These are phyloP conservation scores for Fomitiporia mediterranea DNA, from an alignment of 1,284 basidiomycete genomes.

Conservation along the genomic window DNA sequence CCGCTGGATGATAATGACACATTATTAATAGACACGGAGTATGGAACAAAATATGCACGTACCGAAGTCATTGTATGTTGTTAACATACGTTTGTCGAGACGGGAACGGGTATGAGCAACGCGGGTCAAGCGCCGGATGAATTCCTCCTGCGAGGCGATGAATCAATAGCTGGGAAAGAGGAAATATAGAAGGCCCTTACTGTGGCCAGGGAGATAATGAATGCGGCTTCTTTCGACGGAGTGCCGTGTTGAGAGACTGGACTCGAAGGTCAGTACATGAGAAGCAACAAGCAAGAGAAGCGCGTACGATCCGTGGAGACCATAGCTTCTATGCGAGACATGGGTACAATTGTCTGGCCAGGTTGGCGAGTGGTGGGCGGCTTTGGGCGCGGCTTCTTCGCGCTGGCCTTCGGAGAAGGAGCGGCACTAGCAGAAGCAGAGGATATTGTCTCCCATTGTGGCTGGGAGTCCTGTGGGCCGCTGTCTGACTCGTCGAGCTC, in stretches of 20 bases:
- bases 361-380: constrained; percentile 44
- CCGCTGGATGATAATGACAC: constrained; percentile 38
- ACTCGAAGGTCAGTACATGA: constrained; percentile 24
- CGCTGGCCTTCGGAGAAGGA: constrained; percentile 4
- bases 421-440: background rate
- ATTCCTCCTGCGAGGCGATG: constrained; percentile 56
- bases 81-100: constrained; percentile 43
- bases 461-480: background rate
- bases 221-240: constrained; percentile 70
- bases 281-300: background rate
- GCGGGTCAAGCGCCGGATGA: constrained; percentile 61
- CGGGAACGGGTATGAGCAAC: constrained; percentile 55
- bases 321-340: constrained; percentile 60
- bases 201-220: constrained; percentile 64
- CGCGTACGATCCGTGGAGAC: constrained; percentile 62
- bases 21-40: constrained; percentile 16
- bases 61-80: constrained; percentile 73
- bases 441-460: constrained; percentile 14
- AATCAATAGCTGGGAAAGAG: constrained; percentile 7
- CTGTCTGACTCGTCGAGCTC: constrained; percentile 7
- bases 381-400: constrained; percentile 32
- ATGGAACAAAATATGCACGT: constrained; percentile 24
- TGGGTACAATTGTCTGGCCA: constrained; percentile 58
- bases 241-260: constrained; percentile 49
- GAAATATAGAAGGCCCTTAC: constrained; percentile 37